Conservation (phyloP, 2,329 filamentous ascomycete species). For the Phialophora macrospora region DNA sequence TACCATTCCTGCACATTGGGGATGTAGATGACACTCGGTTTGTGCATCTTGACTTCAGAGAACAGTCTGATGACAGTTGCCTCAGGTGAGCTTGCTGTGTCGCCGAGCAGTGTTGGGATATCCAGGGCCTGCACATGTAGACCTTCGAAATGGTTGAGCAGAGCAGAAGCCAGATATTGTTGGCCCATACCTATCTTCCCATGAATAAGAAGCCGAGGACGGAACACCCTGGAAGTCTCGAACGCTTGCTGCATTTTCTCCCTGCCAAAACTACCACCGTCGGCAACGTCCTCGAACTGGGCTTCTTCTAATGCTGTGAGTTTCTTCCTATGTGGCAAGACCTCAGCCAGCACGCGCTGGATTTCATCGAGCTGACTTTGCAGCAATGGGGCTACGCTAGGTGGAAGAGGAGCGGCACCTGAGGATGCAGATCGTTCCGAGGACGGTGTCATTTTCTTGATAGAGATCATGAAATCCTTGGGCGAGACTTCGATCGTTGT, state of each 20-base stretch:
- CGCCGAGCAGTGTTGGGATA: conserved; percentile 81
- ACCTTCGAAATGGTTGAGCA: conserved; percentile 89
- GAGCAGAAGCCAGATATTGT: conserved; percentile 79
- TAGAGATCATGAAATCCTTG: conserved; percentile 95
- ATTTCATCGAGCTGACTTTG: conserved; percentile 73
- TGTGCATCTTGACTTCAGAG: conserved; percentile 88
- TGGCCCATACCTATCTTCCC: conserved; percentile 93
- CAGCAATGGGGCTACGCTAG: conserved; percentile 79
- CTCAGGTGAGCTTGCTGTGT: conserved; percentile 79
- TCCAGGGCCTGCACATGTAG: conserved; percentile 95
- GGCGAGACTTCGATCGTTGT: conserved; percentile 82
- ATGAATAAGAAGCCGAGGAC: conserved; percentile 81
- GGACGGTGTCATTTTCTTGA: conserved; percentile 95
- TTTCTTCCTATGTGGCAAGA: conserved; percentile 83
- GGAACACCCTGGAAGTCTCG: conserved; percentile 83
- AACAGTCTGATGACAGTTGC: conserved; percentile 90
- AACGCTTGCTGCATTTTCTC: conserved; percentile 81
- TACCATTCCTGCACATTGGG: conserved; percentile 91
- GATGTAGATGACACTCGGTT: conserved; percentile 94
- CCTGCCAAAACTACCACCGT: conserved; percentile 80
- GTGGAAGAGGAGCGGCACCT: conserved; percentile 78
- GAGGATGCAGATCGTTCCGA: conserved; percentile 89
- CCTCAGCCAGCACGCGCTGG: conserved; percentile 69
- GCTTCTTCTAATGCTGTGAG: conserved; percentile 91
- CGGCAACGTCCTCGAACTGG: conserved; percentile 83